phyloP scores from a whole-genome alignment of 2,329 filamentous ascomycete genomes.

The Botrytis hyacinthi region DNA sequence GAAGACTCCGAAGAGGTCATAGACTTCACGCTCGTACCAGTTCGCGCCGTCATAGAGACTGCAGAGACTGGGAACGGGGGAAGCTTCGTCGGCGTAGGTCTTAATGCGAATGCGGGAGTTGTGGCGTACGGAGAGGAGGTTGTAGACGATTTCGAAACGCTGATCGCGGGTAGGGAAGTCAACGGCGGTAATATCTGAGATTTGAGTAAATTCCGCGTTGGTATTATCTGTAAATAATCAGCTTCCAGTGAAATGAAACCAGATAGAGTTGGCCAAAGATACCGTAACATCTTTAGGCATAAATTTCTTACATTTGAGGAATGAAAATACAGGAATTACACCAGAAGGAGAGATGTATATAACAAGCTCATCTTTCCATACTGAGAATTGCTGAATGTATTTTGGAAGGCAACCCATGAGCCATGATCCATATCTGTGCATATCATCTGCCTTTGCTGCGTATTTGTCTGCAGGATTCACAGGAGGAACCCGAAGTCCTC shows the following conservation, averaged over 20 bases:
- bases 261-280: background rate
- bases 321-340: constrained; percentile 86
- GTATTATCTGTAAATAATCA: constrained; percentile 69
- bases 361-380: constrained; percentile 98
- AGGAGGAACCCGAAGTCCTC: constrained; percentile 71
- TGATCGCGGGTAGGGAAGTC: constrained; percentile 95
- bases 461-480: constrained; percentile 95
- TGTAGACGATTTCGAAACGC: constrained; percentile 98
- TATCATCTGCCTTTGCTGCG: constrained; percentile 76
- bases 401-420: constrained; percentile 95
- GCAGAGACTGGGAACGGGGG: constrained; percentile 85
- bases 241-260: background rate
- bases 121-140: constrained; percentile 90
- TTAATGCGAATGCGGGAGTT: constrained; percentile 97
- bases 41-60: constrained; percentile 90
- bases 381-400: constrained; percentile 98
- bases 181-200: constrained; percentile 88
- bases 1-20: constrained; percentile 97
- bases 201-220: constrained; percentile 90
- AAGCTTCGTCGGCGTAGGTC: constrained; percentile 96
- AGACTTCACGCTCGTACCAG: constrained; percentile 98
- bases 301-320: constrained; percentile 67
- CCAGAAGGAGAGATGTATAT: constrained; percentile 88
- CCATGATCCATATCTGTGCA: constrained; percentile 96
- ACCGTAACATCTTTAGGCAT: background rate